Percentiles rank a stretch among this genome's conserved stretches.
Conservation (phyloP, 352 stramenopile species). For the Globisporangium polare region DNA sequence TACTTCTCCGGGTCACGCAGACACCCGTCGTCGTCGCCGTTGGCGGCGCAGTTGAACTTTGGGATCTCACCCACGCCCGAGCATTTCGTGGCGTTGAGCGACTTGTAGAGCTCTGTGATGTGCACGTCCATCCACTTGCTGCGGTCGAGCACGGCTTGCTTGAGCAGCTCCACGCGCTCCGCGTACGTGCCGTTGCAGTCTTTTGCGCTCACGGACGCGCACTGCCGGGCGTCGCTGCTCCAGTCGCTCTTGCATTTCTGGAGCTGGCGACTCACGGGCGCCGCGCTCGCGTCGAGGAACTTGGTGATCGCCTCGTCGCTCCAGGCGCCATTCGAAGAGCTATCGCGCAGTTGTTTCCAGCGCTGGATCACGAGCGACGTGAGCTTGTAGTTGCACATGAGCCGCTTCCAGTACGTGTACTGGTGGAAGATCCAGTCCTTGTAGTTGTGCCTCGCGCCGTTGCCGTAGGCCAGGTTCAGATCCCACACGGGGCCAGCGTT, state of each 20-base stretch:
- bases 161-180: slow-evolving; percentile 42
- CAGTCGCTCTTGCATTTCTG: slow-evolving; percentile 52
- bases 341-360: slow-evolving; percentile 58
- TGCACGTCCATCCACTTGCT: slow-evolving; percentile 72
- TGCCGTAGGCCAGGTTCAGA: slow-evolving; percentile 76
- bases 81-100: slow-evolving; percentile 17
- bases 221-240: slow-evolving; percentile 48
- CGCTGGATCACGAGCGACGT: slow-evolving; percentile 65
- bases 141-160: slow-evolving; percentile 38
- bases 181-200: slow-evolving; percentile 62
- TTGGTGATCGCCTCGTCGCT: slow-evolving; percentile 42
- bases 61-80: slow-evolving; percentile 13
- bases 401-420: slow-evolving; percentile 78
- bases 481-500: slow-evolving; percentile 80
- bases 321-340: slow-evolving; percentile 33
- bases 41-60: slow-evolving; percentile 19
- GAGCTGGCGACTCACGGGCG: slow-evolving; percentile 45
- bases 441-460: slow-evolving; percentile 49
- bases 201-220: slow-evolving; percentile 43
- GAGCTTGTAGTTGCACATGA: slow-evolving; percentile 79
- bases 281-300: slow-evolving; percentile 48
- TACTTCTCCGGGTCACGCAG: slow-evolving; percentile 19
- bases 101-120: slow-evolving; percentile 72
- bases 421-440: slow-evolving; percentile 70
- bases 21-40: slow-evolving; percentile 21